Conservation (phyloP, 768 basidiomycete species). For the Kockovaella imperatae region DNA sequence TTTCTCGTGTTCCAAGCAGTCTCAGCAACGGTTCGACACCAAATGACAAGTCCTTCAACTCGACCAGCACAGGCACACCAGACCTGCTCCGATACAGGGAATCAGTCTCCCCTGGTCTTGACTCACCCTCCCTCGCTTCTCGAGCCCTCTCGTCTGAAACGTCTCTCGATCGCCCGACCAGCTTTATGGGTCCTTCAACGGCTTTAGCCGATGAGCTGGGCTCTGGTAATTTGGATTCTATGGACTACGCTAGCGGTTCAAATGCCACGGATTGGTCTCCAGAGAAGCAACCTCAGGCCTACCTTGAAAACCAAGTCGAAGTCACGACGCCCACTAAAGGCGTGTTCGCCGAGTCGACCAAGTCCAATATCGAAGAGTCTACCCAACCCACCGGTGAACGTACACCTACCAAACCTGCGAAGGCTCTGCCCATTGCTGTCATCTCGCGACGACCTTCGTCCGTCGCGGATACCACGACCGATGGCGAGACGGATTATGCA, state of each 20-base stretch:
- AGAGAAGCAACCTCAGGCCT: constrained; percentile 6
- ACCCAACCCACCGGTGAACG: constrained; percentile 13
- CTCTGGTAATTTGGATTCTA: constrained; percentile 10
- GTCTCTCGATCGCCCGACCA: constrained; percentile 6
- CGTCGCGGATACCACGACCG: constrained; percentile 20
- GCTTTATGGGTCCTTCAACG: constrained; percentile 14
- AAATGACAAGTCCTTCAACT: constrained; percentile 30
- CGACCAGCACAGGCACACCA: constrained; percentile 28
- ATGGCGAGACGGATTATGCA: constrained; percentile 39
- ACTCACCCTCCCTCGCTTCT: constrained; percentile 12
- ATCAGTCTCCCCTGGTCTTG: neutral
- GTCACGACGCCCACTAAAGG: constrained; percentile 8
- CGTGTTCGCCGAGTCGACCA: constrained; percentile 7
- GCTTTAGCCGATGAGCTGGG: constrained; percentile 38
- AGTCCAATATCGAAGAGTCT: neutral
- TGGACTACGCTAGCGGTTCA: constrained; percentile 18
- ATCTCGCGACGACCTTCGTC: constrained; percentile 19
- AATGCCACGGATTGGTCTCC: constrained; percentile 30
- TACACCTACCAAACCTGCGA: constrained; percentile 24
- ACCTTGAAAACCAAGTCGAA: constrained; percentile 2
- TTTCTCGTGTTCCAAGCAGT: constrained; percentile 18
- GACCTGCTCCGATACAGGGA: constrained; percentile 28
- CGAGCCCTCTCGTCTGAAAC: constrained; percentile 6
- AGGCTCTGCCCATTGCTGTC: constrained; percentile 17
- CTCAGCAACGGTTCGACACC: constrained; percentile 3